phyloP scores from a whole-genome alignment of 129 eudicot species.

The Pseudognaphalium luteoalbum region DNA sequence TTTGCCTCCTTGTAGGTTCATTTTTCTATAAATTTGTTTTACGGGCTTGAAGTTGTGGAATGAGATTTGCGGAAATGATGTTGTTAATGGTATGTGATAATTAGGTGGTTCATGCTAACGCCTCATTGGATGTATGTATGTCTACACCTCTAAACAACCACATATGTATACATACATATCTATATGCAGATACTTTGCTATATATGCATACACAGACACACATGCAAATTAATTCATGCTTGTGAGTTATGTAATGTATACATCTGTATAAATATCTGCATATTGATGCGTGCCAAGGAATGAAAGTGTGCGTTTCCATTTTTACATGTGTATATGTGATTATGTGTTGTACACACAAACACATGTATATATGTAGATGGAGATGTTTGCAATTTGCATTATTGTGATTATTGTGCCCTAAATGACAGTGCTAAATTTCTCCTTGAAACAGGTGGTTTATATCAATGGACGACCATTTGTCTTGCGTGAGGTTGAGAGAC shows the following conservation, averaged over 20 bases:
- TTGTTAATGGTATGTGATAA: too few species aligned
- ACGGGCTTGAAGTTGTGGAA: too few species aligned
- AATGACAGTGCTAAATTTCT: slow-evolving; percentile 8
- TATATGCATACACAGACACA: background rate
- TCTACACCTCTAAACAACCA: background rate
- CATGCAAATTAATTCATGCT: background rate
- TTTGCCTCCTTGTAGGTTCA: too few species aligned
- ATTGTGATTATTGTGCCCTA: background rate
- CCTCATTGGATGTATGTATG: background rate
- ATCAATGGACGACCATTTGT: slow-evolving; percentile 98
- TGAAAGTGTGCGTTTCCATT: background rate
- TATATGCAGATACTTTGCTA: background rate
- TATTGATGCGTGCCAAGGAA: background rate
- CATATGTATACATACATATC: background rate
- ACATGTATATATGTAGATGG: background rate
- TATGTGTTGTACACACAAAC: background rate
- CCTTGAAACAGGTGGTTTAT: slow-evolving; percentile 72
- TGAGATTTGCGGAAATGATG: too few species aligned
- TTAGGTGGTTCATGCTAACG: too few species aligned
- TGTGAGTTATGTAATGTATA: background rate
- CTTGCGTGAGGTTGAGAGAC: slow-evolving; percentile 95
- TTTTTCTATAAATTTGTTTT: too few species aligned
- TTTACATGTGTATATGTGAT: too few species aligned
- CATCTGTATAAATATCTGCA: background rate
- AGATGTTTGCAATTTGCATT: background rate